Evolutionary conservation across 768 basidiomycete species (phyloP), one percentile per base, ranked within the genome.

Genomic region (Termitomyces bulborhizus): DNA sequence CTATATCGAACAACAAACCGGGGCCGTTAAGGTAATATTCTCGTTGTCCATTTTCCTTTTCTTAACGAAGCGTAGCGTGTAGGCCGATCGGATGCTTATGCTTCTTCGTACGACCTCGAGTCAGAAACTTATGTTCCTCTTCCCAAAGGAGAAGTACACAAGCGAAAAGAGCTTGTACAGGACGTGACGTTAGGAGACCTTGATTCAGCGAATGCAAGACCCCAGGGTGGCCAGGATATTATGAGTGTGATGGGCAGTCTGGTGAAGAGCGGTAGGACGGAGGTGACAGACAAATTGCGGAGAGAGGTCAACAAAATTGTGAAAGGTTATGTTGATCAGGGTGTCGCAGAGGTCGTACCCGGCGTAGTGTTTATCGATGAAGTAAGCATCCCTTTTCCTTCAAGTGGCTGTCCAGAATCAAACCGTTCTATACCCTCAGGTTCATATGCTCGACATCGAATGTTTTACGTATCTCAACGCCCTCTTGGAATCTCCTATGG

Each of bases 401-500:
- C 21, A 32, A 43, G 24, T 58, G 27, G 46, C 40, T 32, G 37
- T 32, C 24, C 40, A 18, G 42, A 53, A 39, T 52, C 16, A 65
- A 40, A 34, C 13, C 36, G 21, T 29, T 34, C 16, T 29, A n/a
- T 3, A n/a, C 16, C n/a, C 3, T 40, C 64, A 97, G 94, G 96
- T 98, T 24, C 97, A 99, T 73, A 98, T 98, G 96, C 85, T 99
- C 57, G 97, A 99, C 69, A 95, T 98, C 64, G 97, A 99, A 69
- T 98, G 95, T 70, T 99, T 98, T 76, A 98, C 97, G 4, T 99
- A 96, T 73, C 82, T 99, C 37, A 98, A 98, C 70, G 87, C 93
- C 11, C 81, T 98, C 8, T 81, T 99, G 45, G 97, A 98, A 71
- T 94, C 93, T 0, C 85, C 91, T 2, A 93, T 99, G 86, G 94